Percentiles rank a stretch among this genome's conserved stretches.
phyloP scores from a whole-genome alignment of 2,329 filamentous ascomycete species.

The Verticillium nubilum region DNA sequence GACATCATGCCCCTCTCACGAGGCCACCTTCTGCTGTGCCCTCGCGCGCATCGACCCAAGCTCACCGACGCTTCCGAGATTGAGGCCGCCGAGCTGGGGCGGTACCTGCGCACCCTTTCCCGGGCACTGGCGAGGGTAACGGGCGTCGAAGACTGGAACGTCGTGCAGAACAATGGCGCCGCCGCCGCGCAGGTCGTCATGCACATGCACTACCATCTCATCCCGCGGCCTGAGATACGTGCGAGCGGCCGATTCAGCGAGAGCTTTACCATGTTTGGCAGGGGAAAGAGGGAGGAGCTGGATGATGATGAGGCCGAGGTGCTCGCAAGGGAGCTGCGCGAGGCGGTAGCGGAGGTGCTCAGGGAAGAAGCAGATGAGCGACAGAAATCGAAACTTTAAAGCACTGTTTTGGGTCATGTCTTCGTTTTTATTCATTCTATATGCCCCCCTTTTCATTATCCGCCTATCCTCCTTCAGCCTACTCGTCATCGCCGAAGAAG shows the following conservation, averaged over 20 bases:
- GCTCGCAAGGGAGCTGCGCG: conserved; percentile 51
- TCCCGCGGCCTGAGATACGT: conserved; percentile 70
- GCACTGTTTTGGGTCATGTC: neutral
- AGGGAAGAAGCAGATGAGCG: conserved; percentile 29
- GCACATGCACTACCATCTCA: conserved; percentile 92
- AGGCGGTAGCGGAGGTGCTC: conserved; percentile 42
- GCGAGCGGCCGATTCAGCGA: conserved; percentile 47
- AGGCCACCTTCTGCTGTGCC: conserved; percentile 79
- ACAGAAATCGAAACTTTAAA: conserved; percentile 30
- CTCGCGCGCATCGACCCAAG: conserved; percentile 71
- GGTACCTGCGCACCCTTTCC: conserved; percentile 66
- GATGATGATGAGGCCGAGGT: conserved; percentile 67
- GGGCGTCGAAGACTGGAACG: conserved; percentile 82
- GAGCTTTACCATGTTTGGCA: conserved; percentile 80
- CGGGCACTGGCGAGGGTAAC: conserved; percentile 64
- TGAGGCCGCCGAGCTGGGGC: conserved; percentile 63
- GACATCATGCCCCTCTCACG: conserved; percentile 85
- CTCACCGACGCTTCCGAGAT: conserved; percentile 61
- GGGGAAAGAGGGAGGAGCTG: conserved; percentile 65
- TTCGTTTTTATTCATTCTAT: conserved; percentile 4
- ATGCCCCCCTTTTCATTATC: neutral
- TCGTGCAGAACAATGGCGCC: conserved; percentile 92
- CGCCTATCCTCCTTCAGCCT: conserved; percentile 18
- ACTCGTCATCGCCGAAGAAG: conserved; percentile 81
- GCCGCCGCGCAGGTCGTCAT: conserved; percentile 88